Evolutionary conservation across 75 land plant genomes (phyloP).

Genomic region (Pinus albicaulis): DNA sequence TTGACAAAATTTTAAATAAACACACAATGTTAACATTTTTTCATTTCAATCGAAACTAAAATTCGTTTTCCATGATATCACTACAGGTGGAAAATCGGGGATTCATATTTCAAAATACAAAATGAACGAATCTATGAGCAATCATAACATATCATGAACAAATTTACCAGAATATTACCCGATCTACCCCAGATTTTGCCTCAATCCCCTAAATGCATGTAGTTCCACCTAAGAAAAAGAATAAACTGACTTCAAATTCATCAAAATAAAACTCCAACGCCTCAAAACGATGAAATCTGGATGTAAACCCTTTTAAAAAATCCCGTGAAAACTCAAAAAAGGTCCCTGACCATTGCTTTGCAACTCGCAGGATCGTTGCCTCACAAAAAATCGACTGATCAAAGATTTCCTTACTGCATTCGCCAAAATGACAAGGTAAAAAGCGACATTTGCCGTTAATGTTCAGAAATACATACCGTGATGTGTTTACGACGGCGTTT

Average conservation of each 20-base stretch:
- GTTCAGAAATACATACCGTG: no score
- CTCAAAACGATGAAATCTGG: neutral
- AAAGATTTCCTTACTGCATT: no score
- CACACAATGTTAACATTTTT: neutral
- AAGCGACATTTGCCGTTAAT: no score
- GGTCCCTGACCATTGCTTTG: no score
- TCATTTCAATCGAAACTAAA: neutral
- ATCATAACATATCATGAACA: neutral
- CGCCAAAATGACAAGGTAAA: no score
- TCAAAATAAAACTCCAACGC: slow-evolving; percentile 1
- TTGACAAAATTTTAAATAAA: no score
- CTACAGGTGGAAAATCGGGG: neutral
- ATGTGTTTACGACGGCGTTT: no score
- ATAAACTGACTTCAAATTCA: neutral
- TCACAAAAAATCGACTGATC: no score
- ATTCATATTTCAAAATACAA: neutral
- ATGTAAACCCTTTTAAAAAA: neutral
- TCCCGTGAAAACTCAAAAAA: no score
- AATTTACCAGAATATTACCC: neutral
- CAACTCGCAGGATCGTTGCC: no score
- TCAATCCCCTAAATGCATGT: neutral
- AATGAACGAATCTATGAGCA: neutral
- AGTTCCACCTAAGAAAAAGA: neutral
- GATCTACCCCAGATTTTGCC: neutral
- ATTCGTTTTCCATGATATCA: neutral